These are phyloP conservation scores for Yamadazyma sp. DNA, from an alignment of 805 yeast species.

Conservation along the genomic window DNA sequence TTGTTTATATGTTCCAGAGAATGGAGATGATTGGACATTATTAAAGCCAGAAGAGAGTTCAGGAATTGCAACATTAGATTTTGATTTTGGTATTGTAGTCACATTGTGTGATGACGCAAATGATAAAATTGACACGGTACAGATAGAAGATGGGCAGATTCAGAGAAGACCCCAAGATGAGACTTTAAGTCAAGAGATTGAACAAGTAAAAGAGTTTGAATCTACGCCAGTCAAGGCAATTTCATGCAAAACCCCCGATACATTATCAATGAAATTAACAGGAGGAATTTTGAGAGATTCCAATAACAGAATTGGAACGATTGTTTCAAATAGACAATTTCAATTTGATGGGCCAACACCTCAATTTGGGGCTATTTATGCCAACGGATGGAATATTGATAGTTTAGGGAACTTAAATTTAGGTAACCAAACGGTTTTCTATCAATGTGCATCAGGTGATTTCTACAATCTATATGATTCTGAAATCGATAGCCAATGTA, in stretches of 20 bases:
- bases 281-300: constrained; percentile 31
- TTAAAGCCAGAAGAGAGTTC: constrained; percentile 24
- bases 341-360: constrained; percentile 43
- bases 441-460: constrained; percentile 39
- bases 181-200: background rate
- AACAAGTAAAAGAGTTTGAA: constrained; percentile 4
- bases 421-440: constrained; percentile 30
- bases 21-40: constrained; percentile 35
- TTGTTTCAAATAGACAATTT: constrained; percentile 36
- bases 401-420: constrained; percentile 29
- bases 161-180: constrained; percentile 15
- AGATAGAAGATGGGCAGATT: constrained; percentile 29
- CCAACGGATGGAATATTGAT: constrained; percentile 37
- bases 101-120: constrained; percentile 20
- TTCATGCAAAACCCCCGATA: constrained; percentile 23
- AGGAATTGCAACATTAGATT: constrained; percentile 26
- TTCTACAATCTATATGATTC: constrained; percentile 36
- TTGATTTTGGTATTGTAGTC: constrained; percentile 34
- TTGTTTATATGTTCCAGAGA: constrained; percentile 21
- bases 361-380: constrained; percentile 35
- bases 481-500: constrained; percentile 31
- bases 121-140: constrained; percentile 10
- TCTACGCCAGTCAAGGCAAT: constrained; percentile 22
- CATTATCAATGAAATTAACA: constrained; percentile 27
- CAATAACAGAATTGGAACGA: constrained; percentile 32